phyloP scores from a whole-genome alignment of 148 eudicot genomes.

The Amaranthus cruentus region DNA sequence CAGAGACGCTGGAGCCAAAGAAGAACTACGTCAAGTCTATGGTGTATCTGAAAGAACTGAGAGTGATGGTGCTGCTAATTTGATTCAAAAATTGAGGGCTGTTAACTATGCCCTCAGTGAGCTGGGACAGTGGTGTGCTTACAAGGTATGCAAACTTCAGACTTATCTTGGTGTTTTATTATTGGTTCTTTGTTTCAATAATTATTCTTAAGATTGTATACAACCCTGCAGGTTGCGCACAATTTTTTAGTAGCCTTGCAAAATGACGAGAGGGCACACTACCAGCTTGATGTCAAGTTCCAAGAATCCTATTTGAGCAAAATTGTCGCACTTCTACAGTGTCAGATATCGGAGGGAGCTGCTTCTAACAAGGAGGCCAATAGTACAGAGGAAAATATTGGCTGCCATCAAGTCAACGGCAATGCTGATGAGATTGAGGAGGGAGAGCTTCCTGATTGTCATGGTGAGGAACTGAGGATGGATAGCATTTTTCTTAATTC shows the following conservation, averaged over 20 bases:
- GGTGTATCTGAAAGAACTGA: slow-evolving; percentile 99
- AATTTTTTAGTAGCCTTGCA: slow-evolving; percentile 86
- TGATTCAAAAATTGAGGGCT: slow-evolving; percentile 95
- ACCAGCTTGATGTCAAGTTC: slow-evolving; percentile 95
- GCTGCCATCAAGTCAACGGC: slow-evolving; percentile 27
- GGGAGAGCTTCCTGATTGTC: slow-evolving; percentile 93
- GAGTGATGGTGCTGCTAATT: slow-evolving; percentile 97
- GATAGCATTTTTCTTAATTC: neutral
- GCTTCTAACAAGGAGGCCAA: slow-evolving; percentile 42
- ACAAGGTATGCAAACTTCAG: slow-evolving; percentile 45
- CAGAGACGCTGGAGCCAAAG: slow-evolving; percentile 97
- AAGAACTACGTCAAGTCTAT: slow-evolving; percentile 89
- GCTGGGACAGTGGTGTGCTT: slow-evolving; percentile 99
- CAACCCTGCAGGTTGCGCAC: slow-evolving; percentile 75
- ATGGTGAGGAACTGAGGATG: slow-evolving; percentile 45
- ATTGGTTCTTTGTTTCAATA: slow-evolving; percentile 2
- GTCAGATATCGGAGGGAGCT: slow-evolving; percentile 85
- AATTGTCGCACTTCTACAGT: slow-evolving; percentile 76
- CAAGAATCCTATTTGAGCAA: slow-evolving; percentile 87
- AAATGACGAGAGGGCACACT: slow-evolving; percentile 90
- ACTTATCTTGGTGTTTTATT: slow-evolving; percentile 11
- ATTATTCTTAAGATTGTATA: slow-evolving; percentile 10
- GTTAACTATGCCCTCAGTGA: slow-evolving; percentile 93
- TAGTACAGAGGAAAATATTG: slow-evolving; percentile 25
- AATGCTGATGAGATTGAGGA: slow-evolving; percentile 75